Percentiles rank a stretch among this genome's conserved stretches.
Evolutionary conservation across 1,284 basidiomycete species (phyloP).

Genomic region (Coniophora puteana): DNA sequence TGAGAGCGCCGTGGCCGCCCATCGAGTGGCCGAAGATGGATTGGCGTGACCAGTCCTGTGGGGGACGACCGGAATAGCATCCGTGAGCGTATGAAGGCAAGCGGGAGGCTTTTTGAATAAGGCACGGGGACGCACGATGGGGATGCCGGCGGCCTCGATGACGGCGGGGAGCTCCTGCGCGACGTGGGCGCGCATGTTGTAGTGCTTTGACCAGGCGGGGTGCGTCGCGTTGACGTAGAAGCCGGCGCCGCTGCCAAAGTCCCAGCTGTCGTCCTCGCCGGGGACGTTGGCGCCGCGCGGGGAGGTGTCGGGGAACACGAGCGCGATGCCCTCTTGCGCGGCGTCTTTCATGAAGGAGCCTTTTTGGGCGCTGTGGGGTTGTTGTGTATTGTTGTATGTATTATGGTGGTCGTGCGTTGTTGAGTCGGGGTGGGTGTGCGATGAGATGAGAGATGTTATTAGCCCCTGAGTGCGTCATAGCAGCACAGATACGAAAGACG

Average conservation of each 20-base stretch:
- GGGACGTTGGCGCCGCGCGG: slow-evolving; percentile 90
- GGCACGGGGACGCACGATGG: slow-evolving; percentile 42
- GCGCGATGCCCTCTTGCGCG: slow-evolving; percentile 79
- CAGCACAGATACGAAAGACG: slow-evolving; percentile 1
- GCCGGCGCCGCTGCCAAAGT: slow-evolving; percentile 90
- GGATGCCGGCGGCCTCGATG: slow-evolving; percentile 65
- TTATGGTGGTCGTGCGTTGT: too few relatives aligned
- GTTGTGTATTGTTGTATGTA: neutral
- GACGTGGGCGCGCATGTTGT: slow-evolving; percentile 89
- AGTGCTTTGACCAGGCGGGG: slow-evolving; percentile 77
- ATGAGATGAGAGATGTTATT: too few relatives aligned
- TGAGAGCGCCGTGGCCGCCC: slow-evolving; percentile 96
- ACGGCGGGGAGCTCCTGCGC: slow-evolving; percentile 80
- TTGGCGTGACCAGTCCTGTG: slow-evolving; percentile 63
- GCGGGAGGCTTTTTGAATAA: slow-evolving; percentile 11
- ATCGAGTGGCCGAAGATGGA: slow-evolving; percentile 83
- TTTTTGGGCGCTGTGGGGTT: slow-evolving; percentile 71
- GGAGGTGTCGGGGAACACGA: slow-evolving; percentile 96
- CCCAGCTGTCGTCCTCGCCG: slow-evolving; percentile 87
- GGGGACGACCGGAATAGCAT: slow-evolving; percentile 2
- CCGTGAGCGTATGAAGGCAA: slow-evolving; percentile 1
- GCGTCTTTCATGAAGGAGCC: slow-evolving; percentile 82
- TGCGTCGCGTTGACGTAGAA: slow-evolving; percentile 92
- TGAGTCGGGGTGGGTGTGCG: too few relatives aligned
- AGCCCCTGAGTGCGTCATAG: neutral